Evolutionary conservation across 2,329 filamentous ascomycete genomes (phyloP), one percentile per base, ranked within the genome.

Genomic region (Paraphoma chrysanthemicola): DNA sequence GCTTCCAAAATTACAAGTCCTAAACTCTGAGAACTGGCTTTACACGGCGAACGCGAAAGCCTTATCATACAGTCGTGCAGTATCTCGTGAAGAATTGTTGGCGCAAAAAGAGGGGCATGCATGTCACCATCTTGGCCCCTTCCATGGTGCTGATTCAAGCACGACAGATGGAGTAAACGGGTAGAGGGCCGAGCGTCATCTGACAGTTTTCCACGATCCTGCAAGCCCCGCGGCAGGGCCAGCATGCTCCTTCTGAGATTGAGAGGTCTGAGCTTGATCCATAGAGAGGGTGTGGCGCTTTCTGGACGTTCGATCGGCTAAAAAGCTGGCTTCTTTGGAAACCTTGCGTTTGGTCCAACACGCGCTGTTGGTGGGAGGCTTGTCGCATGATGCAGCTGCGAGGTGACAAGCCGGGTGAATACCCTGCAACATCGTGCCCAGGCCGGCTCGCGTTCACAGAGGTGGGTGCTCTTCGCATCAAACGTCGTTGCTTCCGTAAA

Each of bases 141-240:
- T 36, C 33, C 10, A 36, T 36, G 14, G 14, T 41, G 31, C 43
- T 42, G 14, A 28, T 14, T 39, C 18, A 16, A 46, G 31, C n/a
- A 30, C 44, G 36, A 30, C 16, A 29, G 23, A 31, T 17, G 44
- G 36, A 30, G n/a, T 18, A 42, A 30, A 39, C 43, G 29, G 29
- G 38, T 18, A 51, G 29, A 28, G 39, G 41, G 38, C 44, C 51
- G 36, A 43, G 44, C 51, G 51, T 48, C 44, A 36, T 48, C 51
- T 48, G 45, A 53, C 51, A 43, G 44, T 38, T 31, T 18, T 18
- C 16, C 43, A 45, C 31, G 42, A 45, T 17, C 17, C 49, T 42
- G 43, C 49, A 29, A 16, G 17, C 16, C 43, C 30, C n/a, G 33
- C 16, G 23, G 23, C 9, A 14, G 11, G 23, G 23, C n/a, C 1